Conservation (phyloP, 306 rosid genomes). For the Psophocarpus tetragonolobus region DNA sequence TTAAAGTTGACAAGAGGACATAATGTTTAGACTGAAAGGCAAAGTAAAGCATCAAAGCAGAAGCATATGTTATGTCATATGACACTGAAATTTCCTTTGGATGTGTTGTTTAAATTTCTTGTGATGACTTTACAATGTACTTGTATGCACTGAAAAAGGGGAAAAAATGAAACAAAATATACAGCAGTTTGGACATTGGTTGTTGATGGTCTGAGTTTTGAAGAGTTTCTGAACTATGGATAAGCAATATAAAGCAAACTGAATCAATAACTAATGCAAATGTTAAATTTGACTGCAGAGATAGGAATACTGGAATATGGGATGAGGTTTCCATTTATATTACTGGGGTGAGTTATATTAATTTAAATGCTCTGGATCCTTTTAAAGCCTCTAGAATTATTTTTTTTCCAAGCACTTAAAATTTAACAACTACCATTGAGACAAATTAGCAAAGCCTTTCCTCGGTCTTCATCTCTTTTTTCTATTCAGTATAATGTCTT, state of each 20-base stretch:
- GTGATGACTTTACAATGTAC: slow-evolving; percentile 8
- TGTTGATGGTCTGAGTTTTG: slow-evolving; percentile 7
- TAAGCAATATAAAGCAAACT: slow-evolving; percentile 14
- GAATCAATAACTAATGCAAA: slow-evolving; percentile 10
- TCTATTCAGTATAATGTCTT: background rate
- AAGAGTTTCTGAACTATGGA: slow-evolving; percentile 29
- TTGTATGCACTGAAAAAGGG: background rate
- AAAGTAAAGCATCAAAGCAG: slow-evolving; percentile 24
- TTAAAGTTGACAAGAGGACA: slow-evolving; percentile 1
- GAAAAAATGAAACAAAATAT: slow-evolving; percentile 5
- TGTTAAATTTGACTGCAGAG: slow-evolving; percentile 60
- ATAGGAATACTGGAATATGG: slow-evolving; percentile 99
- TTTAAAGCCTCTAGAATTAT: background rate
- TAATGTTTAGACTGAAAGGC: background rate
- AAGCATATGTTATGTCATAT: slow-evolving; percentile 10
- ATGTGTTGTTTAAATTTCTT: slow-evolving; percentile 10
- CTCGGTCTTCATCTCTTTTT: background rate
- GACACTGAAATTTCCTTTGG: background rate
- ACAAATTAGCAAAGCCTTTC: background rate
- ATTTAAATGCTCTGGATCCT: slow-evolving; percentile 35
- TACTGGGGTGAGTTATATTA: slow-evolving; percentile 73
- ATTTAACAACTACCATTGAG: background rate
- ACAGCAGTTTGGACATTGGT: background rate
- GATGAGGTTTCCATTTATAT: slow-evolving; percentile 80
- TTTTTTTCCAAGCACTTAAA: background rate